A percentile compares a stretch with the other conserved stretches of the same genome.
phyloP scores from a whole-genome alignment of 352 stramenopile species.

The Globisporangium carolinianum region DNA sequence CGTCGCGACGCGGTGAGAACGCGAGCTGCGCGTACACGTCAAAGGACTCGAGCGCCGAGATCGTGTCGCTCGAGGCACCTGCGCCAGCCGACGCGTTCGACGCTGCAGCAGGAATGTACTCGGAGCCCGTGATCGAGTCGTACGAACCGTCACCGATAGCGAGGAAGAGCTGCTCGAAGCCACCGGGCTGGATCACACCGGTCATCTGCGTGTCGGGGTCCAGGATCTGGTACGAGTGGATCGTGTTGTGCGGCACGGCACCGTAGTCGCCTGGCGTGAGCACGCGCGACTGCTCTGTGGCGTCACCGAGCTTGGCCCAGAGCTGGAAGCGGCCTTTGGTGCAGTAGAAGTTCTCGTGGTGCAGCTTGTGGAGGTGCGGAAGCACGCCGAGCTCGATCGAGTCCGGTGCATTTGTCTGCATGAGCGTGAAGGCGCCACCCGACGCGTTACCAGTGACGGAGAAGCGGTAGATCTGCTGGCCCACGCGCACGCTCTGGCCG shows the following conservation, averaged over 20 bases:
- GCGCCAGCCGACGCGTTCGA: constrained; percentile 21
- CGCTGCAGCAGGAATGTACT: constrained; percentile 30
- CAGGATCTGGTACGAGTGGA: constrained; percentile 48
- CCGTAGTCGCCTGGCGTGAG: constrained; percentile 48
- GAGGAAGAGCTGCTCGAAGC: constrained; percentile 51
- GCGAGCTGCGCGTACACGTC: constrained; percentile 41
- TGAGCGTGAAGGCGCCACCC: constrained; percentile 26
- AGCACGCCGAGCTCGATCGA: constrained; percentile 39
- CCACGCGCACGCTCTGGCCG: constrained; percentile 26
- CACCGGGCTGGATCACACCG: constrained; percentile 42
- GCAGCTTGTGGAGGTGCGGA: constrained; percentile 46
- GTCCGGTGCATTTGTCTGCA: constrained; percentile 42
- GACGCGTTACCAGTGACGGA: constrained; percentile 46
- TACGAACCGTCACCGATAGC: constrained; percentile 30
- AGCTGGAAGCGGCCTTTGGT: constrained; percentile 42
- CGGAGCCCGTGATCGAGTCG: constrained; percentile 36
- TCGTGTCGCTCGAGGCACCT: constrained; percentile 22
- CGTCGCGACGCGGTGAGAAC: constrained; percentile 32
- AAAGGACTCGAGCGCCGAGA: constrained; percentile 34
- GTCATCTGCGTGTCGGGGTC: constrained; percentile 54
- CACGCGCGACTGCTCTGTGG: constrained; percentile 34
- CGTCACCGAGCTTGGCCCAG: constrained; percentile 29
- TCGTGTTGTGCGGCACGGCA: constrained; percentile 49
- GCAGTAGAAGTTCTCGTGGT: constrained; percentile 61
- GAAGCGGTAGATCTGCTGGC: constrained; percentile 43